Conservation (phyloP, 352 stramenopile species). For the Phytophthora hibernalis region DNA sequence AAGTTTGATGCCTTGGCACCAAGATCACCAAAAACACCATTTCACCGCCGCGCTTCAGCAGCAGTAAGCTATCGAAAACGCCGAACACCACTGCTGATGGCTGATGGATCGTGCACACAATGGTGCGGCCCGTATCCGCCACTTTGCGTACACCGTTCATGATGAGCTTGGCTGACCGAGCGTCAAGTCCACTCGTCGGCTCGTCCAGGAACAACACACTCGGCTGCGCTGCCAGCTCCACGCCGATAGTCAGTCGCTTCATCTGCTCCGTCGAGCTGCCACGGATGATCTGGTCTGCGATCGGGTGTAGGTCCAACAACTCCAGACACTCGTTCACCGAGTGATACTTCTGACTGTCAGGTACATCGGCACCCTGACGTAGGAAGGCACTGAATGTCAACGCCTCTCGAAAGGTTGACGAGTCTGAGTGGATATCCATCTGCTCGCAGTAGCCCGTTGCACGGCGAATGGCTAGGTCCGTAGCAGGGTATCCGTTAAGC, state of each 20-base stretch:
- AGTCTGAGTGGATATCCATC: constrained; percentile 87
- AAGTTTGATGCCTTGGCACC: constrained; percentile 42
- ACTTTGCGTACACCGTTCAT: constrained; percentile 83
- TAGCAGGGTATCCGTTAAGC: constrained; percentile 80
- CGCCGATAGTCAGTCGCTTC: constrained; percentile 56
- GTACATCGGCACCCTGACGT: constrained; percentile 39
- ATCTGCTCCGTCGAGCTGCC: constrained; percentile 50
- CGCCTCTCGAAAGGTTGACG: constrained; percentile 87
- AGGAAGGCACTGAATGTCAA: constrained; percentile 88
- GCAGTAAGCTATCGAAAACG: constrained; percentile 79
- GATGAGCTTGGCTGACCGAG: constrained; percentile 76
- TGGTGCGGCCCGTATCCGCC: constrained; percentile 54
- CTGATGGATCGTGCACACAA: constrained; percentile 92
- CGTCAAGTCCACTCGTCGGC: constrained; percentile 84
- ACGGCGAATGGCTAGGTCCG: constrained; percentile 36
- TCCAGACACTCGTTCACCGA: constrained; percentile 44
- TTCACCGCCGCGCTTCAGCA: constrained; percentile 63
- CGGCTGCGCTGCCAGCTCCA: constrained; percentile 82
- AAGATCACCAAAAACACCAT: constrained; percentile 64
- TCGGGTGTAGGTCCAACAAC: constrained; percentile 31
- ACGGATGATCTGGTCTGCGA: constrained; percentile 46
- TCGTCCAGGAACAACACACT: constrained; percentile 81
- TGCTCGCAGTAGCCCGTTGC: constrained; percentile 62
- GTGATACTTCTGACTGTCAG: constrained; percentile 35
- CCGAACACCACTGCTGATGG: constrained; percentile 46